Conservation (phyloP, 2,329 filamentous ascomycete species). For the Elsinoe necatrix region DNA sequence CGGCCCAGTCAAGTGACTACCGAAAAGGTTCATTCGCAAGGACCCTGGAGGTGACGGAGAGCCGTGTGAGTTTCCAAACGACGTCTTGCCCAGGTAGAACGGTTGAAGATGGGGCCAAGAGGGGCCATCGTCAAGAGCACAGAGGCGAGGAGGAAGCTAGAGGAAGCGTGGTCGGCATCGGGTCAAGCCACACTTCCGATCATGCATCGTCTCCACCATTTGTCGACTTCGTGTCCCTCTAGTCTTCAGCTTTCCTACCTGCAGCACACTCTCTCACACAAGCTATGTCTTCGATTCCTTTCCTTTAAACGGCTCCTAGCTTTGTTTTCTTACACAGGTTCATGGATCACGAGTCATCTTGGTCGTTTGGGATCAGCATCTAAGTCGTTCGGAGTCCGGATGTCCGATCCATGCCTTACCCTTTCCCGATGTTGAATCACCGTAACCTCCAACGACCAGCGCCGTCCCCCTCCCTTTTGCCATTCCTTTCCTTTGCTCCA, state of each 20-base stretch:
- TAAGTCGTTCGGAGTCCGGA: conserved; percentile 10
- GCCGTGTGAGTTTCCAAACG: not conserved
- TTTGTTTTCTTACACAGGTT: not conserved
- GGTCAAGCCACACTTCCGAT: conserved; percentile 11
- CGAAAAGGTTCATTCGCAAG: not conserved
- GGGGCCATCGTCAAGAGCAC: not conserved
- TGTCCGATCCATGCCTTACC: conserved; percentile 4
- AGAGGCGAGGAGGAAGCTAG: not conserved
- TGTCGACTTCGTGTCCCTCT: not conserved
- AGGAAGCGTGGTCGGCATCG: conserved; percentile 2
- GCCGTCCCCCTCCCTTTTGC: not conserved
- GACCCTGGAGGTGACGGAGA: not conserved
- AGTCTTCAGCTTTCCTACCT: not conserved
- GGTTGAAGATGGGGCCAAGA: not conserved
- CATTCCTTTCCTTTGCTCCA: not conserved
- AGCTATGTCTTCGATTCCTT: not conserved
- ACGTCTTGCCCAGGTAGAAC: not conserved
- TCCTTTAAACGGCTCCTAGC: not conserved
- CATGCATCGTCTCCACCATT: not conserved
- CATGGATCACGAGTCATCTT: not conserved
- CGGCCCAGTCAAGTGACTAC: not conserved
- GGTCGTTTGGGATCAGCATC: not conserved
- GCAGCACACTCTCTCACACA: not conserved
- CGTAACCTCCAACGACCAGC: conserved; percentile 5
- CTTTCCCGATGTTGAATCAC: conserved; percentile 10